A percentile compares a stretch with the other conserved stretches of the same genome.
Conservation (phyloP, 2,329 filamentous ascomycete genomes). For the Metarhizium sp. region DNA sequence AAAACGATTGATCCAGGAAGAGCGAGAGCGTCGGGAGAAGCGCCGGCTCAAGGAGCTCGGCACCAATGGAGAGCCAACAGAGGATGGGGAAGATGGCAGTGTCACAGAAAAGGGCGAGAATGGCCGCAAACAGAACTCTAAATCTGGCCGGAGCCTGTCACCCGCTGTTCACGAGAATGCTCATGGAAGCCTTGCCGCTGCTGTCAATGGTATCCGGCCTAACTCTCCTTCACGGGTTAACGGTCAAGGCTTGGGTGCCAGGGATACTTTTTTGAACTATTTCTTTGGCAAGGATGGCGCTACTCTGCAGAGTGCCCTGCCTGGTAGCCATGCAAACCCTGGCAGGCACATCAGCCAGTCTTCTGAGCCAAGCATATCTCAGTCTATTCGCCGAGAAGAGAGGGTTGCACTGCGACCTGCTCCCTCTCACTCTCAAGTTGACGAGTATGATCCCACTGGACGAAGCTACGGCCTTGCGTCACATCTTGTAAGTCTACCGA, state of each 20-base stretch:
- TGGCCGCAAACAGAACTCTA: conserved; percentile 21
- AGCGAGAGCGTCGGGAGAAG: conserved; percentile 77
- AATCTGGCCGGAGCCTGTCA: conserved; percentile 66
- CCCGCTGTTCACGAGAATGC: conserved; percentile 67
- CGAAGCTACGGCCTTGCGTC: conserved; percentile 33
- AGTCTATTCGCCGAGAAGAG: conserved; percentile 69
- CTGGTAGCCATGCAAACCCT: conserved; percentile 19
- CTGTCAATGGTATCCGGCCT: conserved; percentile 50
- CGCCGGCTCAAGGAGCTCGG: conserved; percentile 75
- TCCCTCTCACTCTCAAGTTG: conserved; percentile 21
- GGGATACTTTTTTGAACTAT: conserved; percentile 94
- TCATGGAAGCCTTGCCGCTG: conserved; percentile 47
- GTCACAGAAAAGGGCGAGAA: conserved; percentile 42
- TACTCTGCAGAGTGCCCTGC: conserved; percentile 24
- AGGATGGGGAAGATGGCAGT: conserved; percentile 48
- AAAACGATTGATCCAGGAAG: conserved; percentile 68
- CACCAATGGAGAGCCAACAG: conserved; percentile 68
- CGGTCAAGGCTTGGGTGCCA: conserved; percentile 48
- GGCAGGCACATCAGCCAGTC: conserved; percentile 67
- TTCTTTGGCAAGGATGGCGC: conserved; percentile 95
- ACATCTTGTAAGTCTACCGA: conserved; percentile 46
- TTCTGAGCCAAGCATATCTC: conserved; percentile 71
- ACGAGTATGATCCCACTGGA: conserved; percentile 33
- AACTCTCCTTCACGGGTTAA: conserved; percentile 45
- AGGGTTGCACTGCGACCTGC: conserved; percentile 44